phyloP scores from a whole-genome alignment of 805 yeast species.

The Candida germanica region DNA sequence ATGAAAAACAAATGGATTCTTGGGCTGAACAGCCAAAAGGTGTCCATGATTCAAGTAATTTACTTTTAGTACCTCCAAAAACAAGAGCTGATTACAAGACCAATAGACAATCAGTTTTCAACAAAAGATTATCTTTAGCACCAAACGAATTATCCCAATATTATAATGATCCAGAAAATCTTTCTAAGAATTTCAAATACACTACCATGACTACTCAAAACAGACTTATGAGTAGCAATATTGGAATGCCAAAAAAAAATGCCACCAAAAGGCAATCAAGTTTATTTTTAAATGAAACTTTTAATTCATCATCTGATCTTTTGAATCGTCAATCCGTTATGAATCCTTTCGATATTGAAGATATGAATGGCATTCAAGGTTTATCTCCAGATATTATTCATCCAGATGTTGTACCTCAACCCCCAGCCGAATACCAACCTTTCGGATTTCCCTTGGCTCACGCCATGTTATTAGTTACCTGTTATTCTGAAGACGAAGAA shows the following conservation, averaged over 20 bases:
- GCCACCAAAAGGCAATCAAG: slow-evolving; percentile 20
- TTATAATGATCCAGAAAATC: slow-evolving; percentile 30
- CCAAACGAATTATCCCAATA: slow-evolving; percentile 37
- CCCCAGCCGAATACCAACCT: slow-evolving; percentile 86
- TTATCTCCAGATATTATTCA: slow-evolving; percentile 60
- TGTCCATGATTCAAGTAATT: slow-evolving; percentile 29
- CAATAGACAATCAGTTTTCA: slow-evolving; percentile 41
- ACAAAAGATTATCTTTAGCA: slow-evolving; percentile 35
- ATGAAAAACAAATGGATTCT: slow-evolving; percentile 58
- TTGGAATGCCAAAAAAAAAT: slow-evolving; percentile 4
- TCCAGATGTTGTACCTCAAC: slow-evolving; percentile 85
- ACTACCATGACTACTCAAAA: slow-evolving; percentile 70
- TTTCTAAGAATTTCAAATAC: slow-evolving; percentile 42
- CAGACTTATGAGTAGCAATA: slow-evolving; percentile 27
- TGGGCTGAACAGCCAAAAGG: slow-evolving; percentile 50
- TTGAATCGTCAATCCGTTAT: slow-evolving; percentile 25
- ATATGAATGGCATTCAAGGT: slow-evolving; percentile 38
- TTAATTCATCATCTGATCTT: slow-evolving; percentile 33
- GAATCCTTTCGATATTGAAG: slow-evolving; percentile 36
- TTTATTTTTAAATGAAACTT: slow-evolving; percentile 25
- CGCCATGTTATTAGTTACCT: slow-evolving; percentile 59
- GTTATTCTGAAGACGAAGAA: slow-evolving; percentile 88
- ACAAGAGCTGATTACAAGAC: slow-evolving; percentile 49
- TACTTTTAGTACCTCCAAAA: slow-evolving; percentile 45
- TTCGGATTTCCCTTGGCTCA: slow-evolving; percentile 71